These are phyloP conservation scores for Fusarium stilboides DNA, from an alignment of 2,329 filamentous ascomycete genomes.

Conservation along the genomic window DNA sequence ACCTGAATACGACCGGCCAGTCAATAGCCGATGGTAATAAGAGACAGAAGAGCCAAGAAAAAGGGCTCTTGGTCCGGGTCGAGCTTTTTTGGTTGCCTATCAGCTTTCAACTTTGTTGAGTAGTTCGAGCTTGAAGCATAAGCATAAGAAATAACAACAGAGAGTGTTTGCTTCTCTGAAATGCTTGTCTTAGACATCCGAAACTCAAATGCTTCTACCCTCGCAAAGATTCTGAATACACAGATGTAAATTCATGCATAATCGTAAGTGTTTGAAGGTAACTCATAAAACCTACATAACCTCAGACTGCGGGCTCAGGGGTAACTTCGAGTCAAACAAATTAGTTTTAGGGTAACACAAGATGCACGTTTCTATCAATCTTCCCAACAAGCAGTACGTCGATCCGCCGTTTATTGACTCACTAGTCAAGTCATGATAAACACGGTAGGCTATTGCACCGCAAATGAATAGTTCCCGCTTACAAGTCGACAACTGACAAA, in stretches of 20 bases:
- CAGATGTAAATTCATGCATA: no score
- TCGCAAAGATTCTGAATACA: no score
- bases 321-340: not conserved
- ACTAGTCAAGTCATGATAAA: not conserved
- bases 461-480: not conserved
- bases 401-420: not conserved
- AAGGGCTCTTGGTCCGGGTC: no score
- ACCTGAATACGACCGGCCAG: conserved; percentile 3
- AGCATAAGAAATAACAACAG: no score
- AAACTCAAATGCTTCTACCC: no score
- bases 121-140: no score
- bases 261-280: not conserved
- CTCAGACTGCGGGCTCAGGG: not conserved
- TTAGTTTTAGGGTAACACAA: conserved; percentile 7
- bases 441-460: not conserved
- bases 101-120: no score
- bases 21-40: not conserved
- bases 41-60: no score
- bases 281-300: not conserved
- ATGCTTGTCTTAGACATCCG: no score
- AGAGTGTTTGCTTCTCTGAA: no score
- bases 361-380: not conserved
- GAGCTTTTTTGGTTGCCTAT: no score
- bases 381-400: conserved; percentile 2
- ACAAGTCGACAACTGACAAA: conserved; percentile 6